Percentiles rank a stretch among this genome's conserved stretches.
phyloP scores from a whole-genome alignment of 2,329 filamentous ascomycete species.

The Nannizzia gypsea region DNA sequence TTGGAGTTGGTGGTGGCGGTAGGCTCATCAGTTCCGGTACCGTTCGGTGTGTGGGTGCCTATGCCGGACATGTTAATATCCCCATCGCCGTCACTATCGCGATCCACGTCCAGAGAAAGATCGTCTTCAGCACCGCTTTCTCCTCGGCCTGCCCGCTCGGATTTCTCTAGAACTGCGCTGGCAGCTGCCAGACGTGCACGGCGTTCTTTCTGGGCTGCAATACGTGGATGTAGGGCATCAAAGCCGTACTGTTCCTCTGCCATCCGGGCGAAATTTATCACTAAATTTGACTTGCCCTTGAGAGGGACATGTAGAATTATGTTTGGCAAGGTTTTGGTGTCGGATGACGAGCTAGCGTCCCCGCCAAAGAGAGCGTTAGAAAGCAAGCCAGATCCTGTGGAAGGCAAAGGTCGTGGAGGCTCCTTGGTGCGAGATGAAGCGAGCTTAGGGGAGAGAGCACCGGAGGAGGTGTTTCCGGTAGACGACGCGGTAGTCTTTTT shows the following conservation, averaged over 20 bases:
- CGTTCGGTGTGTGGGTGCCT: conserved; percentile 29
- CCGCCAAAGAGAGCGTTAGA: conserved; percentile 50
- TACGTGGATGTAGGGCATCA: conserved; percentile 80
- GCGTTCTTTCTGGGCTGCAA: conserved; percentile 78
- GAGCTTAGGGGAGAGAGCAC: conserved; percentile 45
- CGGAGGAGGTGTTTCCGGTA: conserved; percentile 40
- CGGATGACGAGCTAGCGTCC: conserved; percentile 36
- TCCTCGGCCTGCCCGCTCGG: conserved; percentile 55
- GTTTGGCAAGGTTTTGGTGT: conserved; percentile 47
- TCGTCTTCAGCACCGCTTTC: conserved; percentile 70
- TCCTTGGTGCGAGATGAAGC: conserved; percentile 36
- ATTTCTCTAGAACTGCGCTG: conserved; percentile 70
- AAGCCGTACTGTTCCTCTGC: conserved; percentile 91
- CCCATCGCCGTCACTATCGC: conserved; percentile 45
- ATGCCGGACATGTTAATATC: conserved; percentile 32
- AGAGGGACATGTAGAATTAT: conserved; percentile 78
- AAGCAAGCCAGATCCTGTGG: conserved; percentile 50
- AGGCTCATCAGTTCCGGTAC: conserved; percentile 40
- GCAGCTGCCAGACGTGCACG: conserved; percentile 80
- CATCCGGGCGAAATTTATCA: conserved; percentile 88
- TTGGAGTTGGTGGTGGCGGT: conserved; percentile 13
- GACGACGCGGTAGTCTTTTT: conserved; percentile 25
- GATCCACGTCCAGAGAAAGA: conserved; percentile 82
- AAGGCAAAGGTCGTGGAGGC: conserved; percentile 42
- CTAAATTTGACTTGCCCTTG: conserved; percentile 71